phyloP scores from a whole-genome alignment of 805 yeast species.

The Jamesozyma hellenica region DNA sequence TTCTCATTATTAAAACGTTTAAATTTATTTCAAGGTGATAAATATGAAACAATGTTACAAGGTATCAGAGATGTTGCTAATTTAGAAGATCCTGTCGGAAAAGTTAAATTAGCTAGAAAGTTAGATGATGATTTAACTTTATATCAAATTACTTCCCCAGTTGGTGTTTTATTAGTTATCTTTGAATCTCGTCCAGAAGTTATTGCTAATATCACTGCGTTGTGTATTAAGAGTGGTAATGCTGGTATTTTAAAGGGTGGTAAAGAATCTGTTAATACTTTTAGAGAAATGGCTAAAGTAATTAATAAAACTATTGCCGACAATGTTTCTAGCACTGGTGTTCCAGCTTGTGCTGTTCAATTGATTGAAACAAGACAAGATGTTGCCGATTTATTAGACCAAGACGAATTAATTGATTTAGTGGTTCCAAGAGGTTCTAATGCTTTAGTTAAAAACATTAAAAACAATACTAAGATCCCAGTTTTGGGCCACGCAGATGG shows the following conservation, averaged over 20 bases:
- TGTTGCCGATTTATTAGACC: conserved; percentile 71
- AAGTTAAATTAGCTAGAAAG: conserved; percentile 68
- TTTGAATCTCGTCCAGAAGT: conserved; percentile 98
- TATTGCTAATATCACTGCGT: conserved; percentile 91
- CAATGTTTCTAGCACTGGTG: conserved; percentile 41
- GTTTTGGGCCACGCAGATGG: conserved; percentile 99
- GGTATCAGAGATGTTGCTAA: conserved; percentile 88
- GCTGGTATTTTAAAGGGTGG: conserved; percentile 97
- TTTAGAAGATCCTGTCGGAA: conserved; percentile 89
- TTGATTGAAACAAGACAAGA: conserved; percentile 83
- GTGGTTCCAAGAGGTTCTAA: conserved; percentile 98
- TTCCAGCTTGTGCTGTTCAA: conserved; percentile 77
- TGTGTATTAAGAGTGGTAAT: conserved; percentile 93
- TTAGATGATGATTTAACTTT: conserved; percentile 83
- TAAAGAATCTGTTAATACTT: conserved; percentile 80
- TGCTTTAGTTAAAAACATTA: conserved; percentile 77
- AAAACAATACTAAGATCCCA: conserved; percentile 83
- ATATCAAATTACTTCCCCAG: conserved; percentile 82
- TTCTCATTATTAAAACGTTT: conserved; percentile 71
- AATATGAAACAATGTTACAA: conserved; percentile 87
- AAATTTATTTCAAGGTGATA: conserved; percentile 72
- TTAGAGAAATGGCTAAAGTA: conserved; percentile 67
- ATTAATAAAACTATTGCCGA: conserved; percentile 46
- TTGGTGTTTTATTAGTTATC: conserved; percentile 85
- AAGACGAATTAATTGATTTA: conserved; percentile 83